A percentile compares a stretch with the other conserved stretches of the same genome.
Conservation (phyloP, 228 moss, liverwort and hornwort genomes). For the Sphagnum magellanicum region DNA sequence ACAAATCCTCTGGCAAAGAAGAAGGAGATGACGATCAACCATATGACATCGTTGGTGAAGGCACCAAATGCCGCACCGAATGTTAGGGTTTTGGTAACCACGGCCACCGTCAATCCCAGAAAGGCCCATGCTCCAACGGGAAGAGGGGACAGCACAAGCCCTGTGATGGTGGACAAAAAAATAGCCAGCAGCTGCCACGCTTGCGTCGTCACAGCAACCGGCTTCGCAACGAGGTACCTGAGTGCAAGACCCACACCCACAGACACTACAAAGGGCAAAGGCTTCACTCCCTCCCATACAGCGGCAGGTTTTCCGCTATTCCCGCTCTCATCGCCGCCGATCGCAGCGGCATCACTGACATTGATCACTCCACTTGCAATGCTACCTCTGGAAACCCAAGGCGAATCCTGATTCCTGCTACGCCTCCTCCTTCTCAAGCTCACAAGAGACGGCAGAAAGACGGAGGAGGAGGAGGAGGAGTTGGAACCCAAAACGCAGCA, state of each 20-base stretch:
- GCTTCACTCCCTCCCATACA: conserved; percentile 67
- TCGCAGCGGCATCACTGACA: too few species aligned
- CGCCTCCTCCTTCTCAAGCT: too few species aligned
- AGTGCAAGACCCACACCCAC: conserved; percentile 73
- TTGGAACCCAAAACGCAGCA: too few species aligned
- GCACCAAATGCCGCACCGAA: conserved; percentile 78
- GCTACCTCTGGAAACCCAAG: too few species aligned
- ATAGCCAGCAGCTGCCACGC: conserved; percentile 95
- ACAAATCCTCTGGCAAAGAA: conserved; percentile 99
- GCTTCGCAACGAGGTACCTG: conserved; percentile 72
- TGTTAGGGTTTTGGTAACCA: conserved; percentile 76
- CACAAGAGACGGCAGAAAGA: too few species aligned
- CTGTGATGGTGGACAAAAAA: conserved; percentile 89
- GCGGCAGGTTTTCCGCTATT: too few species aligned
- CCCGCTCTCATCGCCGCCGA: too few species aligned
- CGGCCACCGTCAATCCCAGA: conserved; percentile 76
- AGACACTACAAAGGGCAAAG: conserved; percentile 63
- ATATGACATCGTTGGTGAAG: conserved; percentile 95
- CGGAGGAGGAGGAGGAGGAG: too few species aligned
- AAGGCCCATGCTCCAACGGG: conserved; percentile 99
- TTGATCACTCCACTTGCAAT: too few species aligned
- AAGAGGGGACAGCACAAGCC: conserved; percentile 84
- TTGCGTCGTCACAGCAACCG: conserved; percentile 63
- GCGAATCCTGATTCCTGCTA: too few species aligned
- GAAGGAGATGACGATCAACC: conserved; percentile 98